Conservation (phyloP, 768 basidiomycete genomes). For the Phanerochaete carnosa region DNA sequence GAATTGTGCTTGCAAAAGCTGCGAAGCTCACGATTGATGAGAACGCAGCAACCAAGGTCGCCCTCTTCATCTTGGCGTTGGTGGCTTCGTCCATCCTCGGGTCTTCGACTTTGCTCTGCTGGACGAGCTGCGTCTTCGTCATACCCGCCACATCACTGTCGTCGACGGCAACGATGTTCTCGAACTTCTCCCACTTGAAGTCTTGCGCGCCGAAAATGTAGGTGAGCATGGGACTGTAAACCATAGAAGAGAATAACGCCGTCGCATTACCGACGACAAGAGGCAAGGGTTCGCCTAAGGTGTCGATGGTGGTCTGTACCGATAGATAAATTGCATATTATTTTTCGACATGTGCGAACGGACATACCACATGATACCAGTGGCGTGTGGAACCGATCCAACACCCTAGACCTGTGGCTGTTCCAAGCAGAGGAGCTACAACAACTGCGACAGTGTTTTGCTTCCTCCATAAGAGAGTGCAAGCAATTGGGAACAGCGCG, state of each 20-base stretch:
- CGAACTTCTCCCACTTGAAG: conserved; percentile 58
- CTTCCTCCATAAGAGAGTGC: conserved; percentile 13
- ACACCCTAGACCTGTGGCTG: conserved; percentile 8
- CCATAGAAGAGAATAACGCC: conserved; percentile 3
- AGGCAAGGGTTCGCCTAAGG: conserved; percentile 5
- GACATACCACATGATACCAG: conserved; percentile 2
- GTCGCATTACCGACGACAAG: conserved; percentile 12
- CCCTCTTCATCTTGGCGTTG: conserved; percentile 1
- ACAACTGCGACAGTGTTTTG: conserved; percentile 11
- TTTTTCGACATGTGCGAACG: background rate
- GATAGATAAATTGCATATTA: background rate
- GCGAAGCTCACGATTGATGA: conserved; percentile 7
- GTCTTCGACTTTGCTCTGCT: conserved; percentile 4
- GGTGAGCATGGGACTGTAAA: conserved; percentile 7
- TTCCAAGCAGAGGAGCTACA: conserved; percentile 9
- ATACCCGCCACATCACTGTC: conserved; percentile 66
- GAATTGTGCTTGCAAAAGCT: background rate
- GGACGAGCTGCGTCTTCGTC: conserved; percentile 10
- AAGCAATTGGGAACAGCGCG: conserved; percentile 11
- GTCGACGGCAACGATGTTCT: conserved; percentile 75
- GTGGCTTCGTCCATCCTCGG: background rate
- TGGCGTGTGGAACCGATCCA: conserved; percentile 12
- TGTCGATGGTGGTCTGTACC: conserved; percentile 3
- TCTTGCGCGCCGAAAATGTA: conserved; percentile 11
- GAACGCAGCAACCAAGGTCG: background rate